phyloP scores from a whole-genome alignment of 495 filamentous ascomycete genomes.

The Penicillium egyptiacum region DNA sequence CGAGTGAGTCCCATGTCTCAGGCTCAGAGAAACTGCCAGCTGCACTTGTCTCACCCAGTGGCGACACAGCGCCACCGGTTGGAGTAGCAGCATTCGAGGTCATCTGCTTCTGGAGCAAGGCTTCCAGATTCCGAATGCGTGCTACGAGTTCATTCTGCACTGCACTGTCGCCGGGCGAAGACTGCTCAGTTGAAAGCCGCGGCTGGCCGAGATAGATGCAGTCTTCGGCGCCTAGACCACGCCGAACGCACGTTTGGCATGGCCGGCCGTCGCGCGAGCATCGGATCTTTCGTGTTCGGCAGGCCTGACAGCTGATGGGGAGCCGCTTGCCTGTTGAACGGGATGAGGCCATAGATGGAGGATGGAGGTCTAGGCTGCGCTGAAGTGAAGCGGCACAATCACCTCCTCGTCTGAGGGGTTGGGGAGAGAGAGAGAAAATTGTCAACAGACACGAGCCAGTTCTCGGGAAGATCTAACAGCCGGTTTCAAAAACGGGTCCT shows the following conservation, averaged over 20 bases:
- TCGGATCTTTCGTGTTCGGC: slow-evolving; percentile 42
- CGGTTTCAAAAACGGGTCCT: background rate
- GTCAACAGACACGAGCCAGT: background rate
- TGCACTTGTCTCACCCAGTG: slow-evolving; percentile 32
- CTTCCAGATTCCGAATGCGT: slow-evolving; percentile 42
- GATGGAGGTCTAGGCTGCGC: background rate
- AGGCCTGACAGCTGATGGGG: slow-evolving; percentile 46
- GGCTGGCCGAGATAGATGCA: slow-evolving; percentile 46
- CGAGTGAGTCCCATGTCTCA: slow-evolving; percentile 23
- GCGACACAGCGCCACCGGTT: slow-evolving; percentile 27
- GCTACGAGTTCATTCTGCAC: slow-evolving; percentile 40
- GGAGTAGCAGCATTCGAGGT: slow-evolving; percentile 23
- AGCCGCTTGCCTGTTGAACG: slow-evolving; percentile 39
- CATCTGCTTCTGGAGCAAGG: slow-evolving; percentile 39
- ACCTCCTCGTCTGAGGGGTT: background rate
- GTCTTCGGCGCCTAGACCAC: slow-evolving; percentile 43
- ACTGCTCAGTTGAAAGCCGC: slow-evolving; percentile 37
- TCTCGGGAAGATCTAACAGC: background rate
- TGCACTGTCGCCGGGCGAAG: slow-evolving; percentile 24
- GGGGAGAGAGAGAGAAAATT: background rate
- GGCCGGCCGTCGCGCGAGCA: slow-evolving; percentile 45
- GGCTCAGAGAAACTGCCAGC: slow-evolving; percentile 36
- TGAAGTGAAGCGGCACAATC: background rate
- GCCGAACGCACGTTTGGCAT: slow-evolving; percentile 43
- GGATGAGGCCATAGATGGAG: slow-evolving; percentile 25